These are phyloP conservation scores for Peribolospora baueri DNA, from an alignment of 768 basidiomycete genomes.

Conservation along the genomic window DNA sequence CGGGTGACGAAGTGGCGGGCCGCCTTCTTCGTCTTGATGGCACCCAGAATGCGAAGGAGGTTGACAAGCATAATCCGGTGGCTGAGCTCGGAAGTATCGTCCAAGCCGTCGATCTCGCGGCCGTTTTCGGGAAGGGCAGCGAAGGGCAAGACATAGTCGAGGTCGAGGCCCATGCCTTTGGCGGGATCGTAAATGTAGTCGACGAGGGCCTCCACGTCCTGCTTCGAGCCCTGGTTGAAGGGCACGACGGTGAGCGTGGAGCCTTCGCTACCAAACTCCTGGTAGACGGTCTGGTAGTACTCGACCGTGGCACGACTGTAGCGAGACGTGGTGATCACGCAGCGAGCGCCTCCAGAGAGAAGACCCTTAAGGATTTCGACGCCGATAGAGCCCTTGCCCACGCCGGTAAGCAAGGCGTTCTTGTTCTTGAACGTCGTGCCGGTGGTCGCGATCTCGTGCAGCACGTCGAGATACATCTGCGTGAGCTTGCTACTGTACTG, in stretches of 20 bases:
- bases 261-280: slow-evolving; percentile 76
- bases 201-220: slow-evolving; percentile 90
- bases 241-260: slow-evolving; percentile 95
- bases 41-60: slow-evolving; percentile 79
- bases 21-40: slow-evolving; percentile 95
- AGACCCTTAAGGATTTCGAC: slow-evolving; percentile 93
- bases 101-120: slow-evolving; percentile 86
- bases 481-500: slow-evolving; percentile 95
- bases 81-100: slow-evolving; percentile 91
- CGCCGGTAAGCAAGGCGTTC: slow-evolving; percentile 91
- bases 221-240: slow-evolving; percentile 97
- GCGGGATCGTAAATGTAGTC: slow-evolving; percentile 64
- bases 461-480: slow-evolving; percentile 59
- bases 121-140: slow-evolving; percentile 97
- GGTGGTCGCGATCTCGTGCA: slow-evolving; percentile 94
- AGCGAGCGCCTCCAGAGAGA: slow-evolving; percentile 82
- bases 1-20: slow-evolving; percentile 88
- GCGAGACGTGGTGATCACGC: slow-evolving; percentile 92
- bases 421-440: slow-evolving; percentile 98
- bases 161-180: slow-evolving; percentile 54
- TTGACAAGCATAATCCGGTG: slow-evolving; percentile 98
- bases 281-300: slow-evolving; percentile 96
- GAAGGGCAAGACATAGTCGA: slow-evolving; percentile 96
- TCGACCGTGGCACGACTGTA: slow-evolving; percentile 89
- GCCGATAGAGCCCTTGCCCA: slow-evolving; percentile 92